Evolutionary conservation across 116 monocot genomes (phyloP).

Genomic region (Zostera marina): DNA sequence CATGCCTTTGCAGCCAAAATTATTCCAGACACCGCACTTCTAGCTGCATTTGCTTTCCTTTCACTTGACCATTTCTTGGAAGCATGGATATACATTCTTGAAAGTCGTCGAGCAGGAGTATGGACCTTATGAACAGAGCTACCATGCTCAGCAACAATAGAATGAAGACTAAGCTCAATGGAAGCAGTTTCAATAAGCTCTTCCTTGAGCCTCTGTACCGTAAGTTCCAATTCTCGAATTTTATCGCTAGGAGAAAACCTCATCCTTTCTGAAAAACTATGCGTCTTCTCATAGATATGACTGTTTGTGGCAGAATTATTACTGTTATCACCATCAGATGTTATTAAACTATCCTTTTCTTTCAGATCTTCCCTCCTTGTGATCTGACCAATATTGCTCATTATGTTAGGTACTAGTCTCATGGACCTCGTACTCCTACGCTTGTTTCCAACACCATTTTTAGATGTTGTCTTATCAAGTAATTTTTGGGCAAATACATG

Average conservation of each 20-base stretch:
- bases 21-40: slow-evolving; percentile 50
- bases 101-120: slow-evolving; percentile 75
- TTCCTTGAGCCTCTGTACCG: slow-evolving; percentile 44
- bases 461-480: slow-evolving; percentile 10
- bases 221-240: slow-evolving; percentile 48
- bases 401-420: slow-evolving; percentile 14
- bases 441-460: slow-evolving; percentile 13
- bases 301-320: slow-evolving; percentile 3
- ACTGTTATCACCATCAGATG: slow-evolving; percentile 2
- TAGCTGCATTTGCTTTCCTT: slow-evolving; percentile 47
- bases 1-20: slow-evolving; percentile 68
- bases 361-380: slow-evolving; percentile 39
- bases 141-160: slow-evolving; percentile 73
- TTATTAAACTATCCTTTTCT: slow-evolving; percentile 35
- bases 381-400: slow-evolving; percentile 8
- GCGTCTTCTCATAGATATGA: slow-evolving; percentile 6
- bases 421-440: slow-evolving; percentile 27
- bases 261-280: slow-evolving; percentile 3
- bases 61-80: slow-evolving; percentile 25
- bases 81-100: slow-evolving; percentile 56
- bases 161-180: slow-evolving; percentile 55
- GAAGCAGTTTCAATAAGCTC: slow-evolving; percentile 83
- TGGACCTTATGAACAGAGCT: slow-evolving; percentile 79
- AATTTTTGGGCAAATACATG: slow-evolving; percentile 14
- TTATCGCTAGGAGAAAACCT: slow-evolving; percentile 13